These are phyloP conservation scores for Rhodotorula kratochvilovae DNA, from an alignment of 768 basidiomycete genomes.

Conservation along the genomic window DNA sequence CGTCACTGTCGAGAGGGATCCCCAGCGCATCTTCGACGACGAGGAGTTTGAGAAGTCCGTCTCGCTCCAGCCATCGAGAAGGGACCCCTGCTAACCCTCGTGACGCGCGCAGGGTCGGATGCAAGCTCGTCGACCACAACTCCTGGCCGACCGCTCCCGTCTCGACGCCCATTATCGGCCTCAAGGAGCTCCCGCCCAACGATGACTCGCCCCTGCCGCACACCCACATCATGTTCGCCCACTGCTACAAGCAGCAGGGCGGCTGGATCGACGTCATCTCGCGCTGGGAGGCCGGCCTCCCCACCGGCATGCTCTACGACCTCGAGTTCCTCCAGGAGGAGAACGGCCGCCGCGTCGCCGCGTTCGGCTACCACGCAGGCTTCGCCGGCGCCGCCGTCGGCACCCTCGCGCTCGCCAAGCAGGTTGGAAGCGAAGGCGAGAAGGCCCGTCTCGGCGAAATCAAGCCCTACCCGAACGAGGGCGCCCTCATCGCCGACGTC, in stretches of 20 bases:
- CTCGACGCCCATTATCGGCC: conserved; percentile 75
- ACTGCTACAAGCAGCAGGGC: conserved; percentile 92
- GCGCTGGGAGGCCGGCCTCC: conserved; percentile 72
- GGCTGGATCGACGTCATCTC: conserved; percentile 84
- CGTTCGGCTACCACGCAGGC: conserved; percentile 96
- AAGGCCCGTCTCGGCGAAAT: conserved; percentile 59
- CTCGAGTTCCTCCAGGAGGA: conserved; percentile 89
- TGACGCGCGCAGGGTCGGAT: conserved; percentile 67
- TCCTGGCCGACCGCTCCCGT: conserved; percentile 78
- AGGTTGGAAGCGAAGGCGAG: conserved; percentile 55
- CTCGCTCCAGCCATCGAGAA: too few species aligned
- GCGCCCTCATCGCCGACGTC: conserved; percentile 73
- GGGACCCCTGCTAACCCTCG: background rate
- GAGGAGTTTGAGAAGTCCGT: conserved; percentile 86
- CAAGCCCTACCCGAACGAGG: conserved; percentile 77
- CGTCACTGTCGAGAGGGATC: conserved; percentile 85
- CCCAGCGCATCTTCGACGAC: conserved; percentile 90
- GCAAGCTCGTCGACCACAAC: conserved; percentile 77
- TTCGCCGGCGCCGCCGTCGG: conserved; percentile 88
- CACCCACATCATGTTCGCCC: conserved; percentile 96
- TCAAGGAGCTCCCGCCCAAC: conserved; percentile 90
- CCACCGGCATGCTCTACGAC: conserved; percentile 76
- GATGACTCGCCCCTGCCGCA: conserved; percentile 72
- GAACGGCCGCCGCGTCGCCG: conserved; percentile 82
- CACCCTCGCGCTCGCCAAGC: conserved; percentile 67